Evolutionary conservation across 2,329 filamentous ascomycete genomes (phyloP), one percentile per base, ranked within the genome.

Genomic region (Neofusicoccum parvum): DNA sequence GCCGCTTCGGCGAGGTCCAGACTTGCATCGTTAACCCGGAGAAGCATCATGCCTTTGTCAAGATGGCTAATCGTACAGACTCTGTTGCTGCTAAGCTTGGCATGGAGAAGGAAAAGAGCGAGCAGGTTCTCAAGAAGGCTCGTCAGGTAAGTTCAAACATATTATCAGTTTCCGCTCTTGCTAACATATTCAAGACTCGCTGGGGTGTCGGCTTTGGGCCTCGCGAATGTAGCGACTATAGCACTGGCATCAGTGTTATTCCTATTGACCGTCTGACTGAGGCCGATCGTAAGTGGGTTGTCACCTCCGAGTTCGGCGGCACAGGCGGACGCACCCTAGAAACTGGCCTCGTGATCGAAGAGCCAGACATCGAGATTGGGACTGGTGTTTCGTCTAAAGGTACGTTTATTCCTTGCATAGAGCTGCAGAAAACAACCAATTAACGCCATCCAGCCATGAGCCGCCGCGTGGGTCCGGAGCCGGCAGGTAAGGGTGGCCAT

Each of bases 201-300:
- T 99, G 95, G 95, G 95, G 95, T 70, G 95, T 99, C 56, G 95
- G 95, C 15, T 99, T 97, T 74, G 95, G 95, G 2, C 95, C 95
- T 51, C 89, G 95, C 73, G 95, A 99, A 77, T 99, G 95, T 83
- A 97, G 93, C 76, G 94, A 99, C 79, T 99, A 99, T 78, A 86
- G 89, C 70, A 95, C 90, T 11, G 95, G 95, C 59, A 85, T 98
- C 78, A 98, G 94, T 76, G 82, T 97, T 64, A 98, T 99, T 69
- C 95, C 95, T 1, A 95, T 99, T 69, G 86, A 90, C 71, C 91
- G 94, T 72, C 87, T 99, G 65, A 99, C 95, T 1, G 95, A 99
- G 71, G 95, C 95, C 32, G 95, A 99, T 80, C 88, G 92, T 68
- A 97, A 98, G 79, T 99, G 95, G 95, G 92, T 98, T 85, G 80